Evolutionary conservation across 257 asterid species (phyloP).

Genomic region (Handroanthus guayacan): DNA sequence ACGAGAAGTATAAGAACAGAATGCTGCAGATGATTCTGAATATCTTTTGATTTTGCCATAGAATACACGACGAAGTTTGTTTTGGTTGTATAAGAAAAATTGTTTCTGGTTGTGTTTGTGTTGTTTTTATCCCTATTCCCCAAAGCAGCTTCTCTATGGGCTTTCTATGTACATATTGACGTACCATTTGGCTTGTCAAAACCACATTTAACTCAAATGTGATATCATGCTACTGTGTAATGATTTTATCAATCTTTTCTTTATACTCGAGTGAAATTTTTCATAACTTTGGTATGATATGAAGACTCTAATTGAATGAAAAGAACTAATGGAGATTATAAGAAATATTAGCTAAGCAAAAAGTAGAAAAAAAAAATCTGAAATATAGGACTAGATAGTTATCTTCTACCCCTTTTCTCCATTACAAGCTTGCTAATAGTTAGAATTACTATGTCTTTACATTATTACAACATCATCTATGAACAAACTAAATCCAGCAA

Average conservation of each 20-base stretch:
- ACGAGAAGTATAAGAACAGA: conserved; percentile 18
- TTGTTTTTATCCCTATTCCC: conserved; percentile 20
- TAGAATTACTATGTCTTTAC: background rate
- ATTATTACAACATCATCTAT: background rate
- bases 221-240: conserved; percentile 4
- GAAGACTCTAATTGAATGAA: background rate
- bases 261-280: background rate
- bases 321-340: too few relatives aligned
- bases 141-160: background rate
- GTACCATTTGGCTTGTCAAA: background rate
- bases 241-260: background rate
- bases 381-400: too few relatives aligned
- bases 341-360: too few relatives aligned
- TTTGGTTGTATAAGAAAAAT: background rate
- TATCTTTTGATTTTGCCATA: background rate
- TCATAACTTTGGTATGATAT: too few relatives aligned
- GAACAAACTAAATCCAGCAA: conserved; percentile 12
- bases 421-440: background rate
- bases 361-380: too few relatives aligned
- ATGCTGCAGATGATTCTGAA: conserved; percentile 12
- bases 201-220: conserved; percentile 44
- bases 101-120: background rate
- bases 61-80: background rate
- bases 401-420: too few relatives aligned
- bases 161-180: conserved; percentile 15